Conservation (phyloP, 2,329 filamentous ascomycete species). For the Delphinella strobiligena region DNA sequence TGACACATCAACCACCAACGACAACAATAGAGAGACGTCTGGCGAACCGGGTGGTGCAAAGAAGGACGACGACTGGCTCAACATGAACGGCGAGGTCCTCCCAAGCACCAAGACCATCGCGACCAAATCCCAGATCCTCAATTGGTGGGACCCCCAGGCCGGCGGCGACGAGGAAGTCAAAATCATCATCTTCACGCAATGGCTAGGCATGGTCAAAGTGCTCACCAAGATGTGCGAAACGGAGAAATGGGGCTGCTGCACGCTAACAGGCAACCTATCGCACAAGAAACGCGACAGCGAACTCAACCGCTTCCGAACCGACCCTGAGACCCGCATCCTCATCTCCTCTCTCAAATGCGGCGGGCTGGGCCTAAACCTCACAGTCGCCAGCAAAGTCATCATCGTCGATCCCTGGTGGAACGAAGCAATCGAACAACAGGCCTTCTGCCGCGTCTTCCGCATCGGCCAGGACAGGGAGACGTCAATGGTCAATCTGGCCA, state of each 20-base stretch:
- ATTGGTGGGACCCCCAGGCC: constrained; percentile 24
- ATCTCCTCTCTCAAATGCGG: constrained; percentile 46
- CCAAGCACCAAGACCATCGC: constrained; percentile 35
- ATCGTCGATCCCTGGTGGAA: constrained; percentile 42
- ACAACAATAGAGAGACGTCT: constrained; percentile 13
- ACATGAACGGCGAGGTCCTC: constrained; percentile 24
- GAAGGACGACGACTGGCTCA: constrained; percentile 26
- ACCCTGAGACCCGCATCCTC: constrained; percentile 33
- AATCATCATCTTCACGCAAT: constrained; percentile 50
- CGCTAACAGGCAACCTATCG: constrained; percentile 39
- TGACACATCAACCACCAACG: not conserved
- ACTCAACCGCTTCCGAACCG: constrained; percentile 34
- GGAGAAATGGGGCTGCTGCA: constrained; percentile 37
- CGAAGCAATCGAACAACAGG: constrained; percentile 20
- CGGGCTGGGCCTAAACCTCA: constrained; percentile 47
- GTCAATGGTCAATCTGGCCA: constrained; percentile 45
- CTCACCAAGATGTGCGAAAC: constrained; percentile 36
- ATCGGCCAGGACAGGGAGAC: constrained; percentile 53
- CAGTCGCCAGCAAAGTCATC: constrained; percentile 40
- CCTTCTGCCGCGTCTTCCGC: constrained; percentile 49
- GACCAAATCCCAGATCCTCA: constrained; percentile 32
- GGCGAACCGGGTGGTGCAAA: too few relatives aligned
- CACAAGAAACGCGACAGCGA: constrained; percentile 27
- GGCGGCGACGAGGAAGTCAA: constrained; percentile 36
- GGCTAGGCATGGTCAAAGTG: constrained; percentile 40